Base-by-base conservation (phyloP, 768 basidiomycete genomes). In the Kwoniella mangroviensis region DNA sequence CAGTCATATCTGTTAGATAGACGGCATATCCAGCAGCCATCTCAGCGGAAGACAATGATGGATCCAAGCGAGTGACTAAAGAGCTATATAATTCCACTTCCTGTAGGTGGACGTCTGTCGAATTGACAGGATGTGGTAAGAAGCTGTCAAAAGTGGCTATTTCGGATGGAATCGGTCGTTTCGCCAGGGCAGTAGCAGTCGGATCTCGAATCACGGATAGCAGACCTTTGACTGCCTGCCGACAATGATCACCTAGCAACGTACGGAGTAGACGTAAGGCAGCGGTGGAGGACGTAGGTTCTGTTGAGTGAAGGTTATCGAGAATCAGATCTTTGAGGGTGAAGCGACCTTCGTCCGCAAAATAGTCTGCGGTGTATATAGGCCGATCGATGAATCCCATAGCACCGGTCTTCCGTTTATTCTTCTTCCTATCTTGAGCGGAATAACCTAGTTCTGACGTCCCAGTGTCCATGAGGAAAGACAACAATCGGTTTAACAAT, bases 281-380 rank as follows among this genome's bases (percentile, higher is more conserved):
- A 11, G 92, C 88, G 0, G 90, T 90, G 1, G 87, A 87, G 0
- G 92, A 89, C 0, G 88, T 82, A 68, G 89, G 88, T 11, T 87
- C 87, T 63, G 84, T 84, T 5, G 92, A 93, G 24, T 87, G 86
- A 24, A 97, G 84, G 78, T 94, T 94, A 55, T 92, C 87, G 59
- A 92, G 76, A 9, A 98, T 84, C 42, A 98, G 86, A 76, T 98
- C 96, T 80, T 93, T 94, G 51, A 98, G 86, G 4, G 93, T 95
- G 85, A 94, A 98, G 19, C 94, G 88, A 13, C 91, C 92, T 84
- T 91, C 88, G 0, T 92, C 89, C 1, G 90, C 93, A 81, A 93
- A 92, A 83, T 97, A 97, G 73, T 75, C 72, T 86, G 89, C 69
- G 87, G 88, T 53, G 1, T 89, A 90, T 4, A 40, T 13, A 7